Base-by-base conservation (phyloP, 306 rosid genomes). In the Pyrus bretschneideri region DNA sequence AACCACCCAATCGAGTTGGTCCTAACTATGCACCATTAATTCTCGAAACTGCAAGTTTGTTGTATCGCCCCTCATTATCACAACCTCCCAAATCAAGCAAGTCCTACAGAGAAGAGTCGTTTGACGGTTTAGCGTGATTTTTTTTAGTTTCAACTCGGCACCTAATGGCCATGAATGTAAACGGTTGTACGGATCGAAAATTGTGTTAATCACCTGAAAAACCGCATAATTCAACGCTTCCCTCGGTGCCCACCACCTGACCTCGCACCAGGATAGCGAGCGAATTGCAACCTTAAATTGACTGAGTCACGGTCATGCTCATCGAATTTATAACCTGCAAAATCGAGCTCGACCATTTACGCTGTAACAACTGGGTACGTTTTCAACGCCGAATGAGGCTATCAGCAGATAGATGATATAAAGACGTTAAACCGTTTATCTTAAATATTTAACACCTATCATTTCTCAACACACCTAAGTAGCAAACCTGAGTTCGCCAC, bases 261-360 rank as follows among this genome's bases (percentile, higher is more conserved):
- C 95, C 96, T 88, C 21, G 97, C 94, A 91, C 98, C 98, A 88
- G 97, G 96, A 86, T 87, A 79, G 92, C 97, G 98, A 82, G 97
- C 98, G 76, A 95, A 95, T 88, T 95, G 97, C 77, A 95, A 90
- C 85, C 98, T 91, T 88, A 95, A 88, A 85, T 82, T 90, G 85
- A 86, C 89, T 77, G 98, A 95, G 86, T 90, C 91, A 70, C 91
- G 97, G 90, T 94, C 97, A 86, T 86, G 91, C 85, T 94, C 98
- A 35, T 92, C 98, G 42, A 95, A 95, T 82, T 85, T 89, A 93
- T 95, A 95, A 95, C 98, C 98, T 95, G 98, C 98, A 95, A 92
- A 92, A 95, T 87, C 84, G 89, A 95, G 86, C 89, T 81, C 63
- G 82, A 89, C 87, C 83, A 88, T 90, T 90, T 78, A 91, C 88